These are phyloP conservation scores for Kurtzmaniella quercitrusa DNA, from an alignment of 1,139 yeast species.

Conservation along the genomic window DNA sequence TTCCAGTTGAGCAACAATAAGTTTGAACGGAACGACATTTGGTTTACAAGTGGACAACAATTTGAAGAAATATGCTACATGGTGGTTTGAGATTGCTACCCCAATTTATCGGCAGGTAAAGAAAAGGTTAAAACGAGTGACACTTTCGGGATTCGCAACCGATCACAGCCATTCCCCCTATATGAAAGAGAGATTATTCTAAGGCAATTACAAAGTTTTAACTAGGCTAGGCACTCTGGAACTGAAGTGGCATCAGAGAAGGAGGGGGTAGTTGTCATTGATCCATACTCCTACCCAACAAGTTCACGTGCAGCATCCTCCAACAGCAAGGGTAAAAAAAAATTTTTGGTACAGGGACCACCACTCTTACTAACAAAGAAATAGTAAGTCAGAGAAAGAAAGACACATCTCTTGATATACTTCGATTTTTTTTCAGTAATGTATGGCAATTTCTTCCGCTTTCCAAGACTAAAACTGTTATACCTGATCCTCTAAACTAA, in stretches of 20 bases:
- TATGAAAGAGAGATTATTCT: not conserved
- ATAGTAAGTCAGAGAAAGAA: no score
- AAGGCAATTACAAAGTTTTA: not conserved
- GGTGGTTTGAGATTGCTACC: not conserved
- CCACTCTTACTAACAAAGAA: not conserved
- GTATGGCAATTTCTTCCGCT: no score
- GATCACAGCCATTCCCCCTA: not conserved
- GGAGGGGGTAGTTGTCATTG: not conserved
- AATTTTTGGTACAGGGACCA: not conserved
- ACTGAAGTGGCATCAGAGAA: no score
- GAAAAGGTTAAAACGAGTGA: not conserved
- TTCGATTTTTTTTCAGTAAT: no score
- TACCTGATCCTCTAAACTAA: no score
- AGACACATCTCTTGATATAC: no score
- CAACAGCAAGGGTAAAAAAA: not conserved
- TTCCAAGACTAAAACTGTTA: no score
- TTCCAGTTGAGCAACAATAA: no score
- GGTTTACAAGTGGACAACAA: no score
- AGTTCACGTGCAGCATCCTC: slow-evolving; percentile 1
- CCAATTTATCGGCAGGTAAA: not conserved
- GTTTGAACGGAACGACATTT: no score
- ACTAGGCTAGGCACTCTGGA: no score
- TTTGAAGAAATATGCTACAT: no score
- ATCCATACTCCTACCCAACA: not conserved
- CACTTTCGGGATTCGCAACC: not conserved